phyloP scores from a whole-genome alignment of 164 flowering plant genomes.

The Vitis cinerea region DNA sequence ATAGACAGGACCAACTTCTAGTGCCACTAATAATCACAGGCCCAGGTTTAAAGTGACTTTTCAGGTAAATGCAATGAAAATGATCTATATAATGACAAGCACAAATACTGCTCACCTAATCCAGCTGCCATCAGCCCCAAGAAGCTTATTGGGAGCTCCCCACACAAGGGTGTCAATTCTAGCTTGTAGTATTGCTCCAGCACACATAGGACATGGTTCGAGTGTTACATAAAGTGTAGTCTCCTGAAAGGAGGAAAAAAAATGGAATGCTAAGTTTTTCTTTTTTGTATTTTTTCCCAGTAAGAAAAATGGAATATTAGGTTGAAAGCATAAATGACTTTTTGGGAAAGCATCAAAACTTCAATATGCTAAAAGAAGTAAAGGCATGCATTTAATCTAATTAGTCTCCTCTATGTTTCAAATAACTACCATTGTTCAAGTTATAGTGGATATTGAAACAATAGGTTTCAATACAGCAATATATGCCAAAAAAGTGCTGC shows the following conservation, averaged over 20 bases:
- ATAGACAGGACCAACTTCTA: neutral
- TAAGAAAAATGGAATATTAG: no score
- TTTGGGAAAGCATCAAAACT: no score
- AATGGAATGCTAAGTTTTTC: no score
- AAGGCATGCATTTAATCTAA: neutral
- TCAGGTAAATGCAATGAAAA: neutral
- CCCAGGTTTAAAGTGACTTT: neutral
- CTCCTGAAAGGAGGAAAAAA: conserved; percentile 42
- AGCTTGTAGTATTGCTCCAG: conserved; percentile 97
- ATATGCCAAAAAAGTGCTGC: neutral
- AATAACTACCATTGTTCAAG: neutral
- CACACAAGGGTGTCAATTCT: conserved; percentile 80
- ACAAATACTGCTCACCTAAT: conserved; percentile 50
- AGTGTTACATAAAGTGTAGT: conserved; percentile 93
- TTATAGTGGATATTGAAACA: neutral
- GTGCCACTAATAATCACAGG: neutral
- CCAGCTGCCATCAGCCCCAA: conserved; percentile 99
- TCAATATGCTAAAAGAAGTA: no score
- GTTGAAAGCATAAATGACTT: no score
- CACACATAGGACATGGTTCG: conserved; percentile 99
- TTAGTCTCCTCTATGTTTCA: neutral
- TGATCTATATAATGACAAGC: neutral
- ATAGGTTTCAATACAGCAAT: neutral
- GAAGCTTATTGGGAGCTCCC: conserved; percentile 98
- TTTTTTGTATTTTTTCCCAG: no score